Base-by-base conservation (phyloP, 192 early-diverging fungal species). In the Chytriomyces confervae region DNA sequence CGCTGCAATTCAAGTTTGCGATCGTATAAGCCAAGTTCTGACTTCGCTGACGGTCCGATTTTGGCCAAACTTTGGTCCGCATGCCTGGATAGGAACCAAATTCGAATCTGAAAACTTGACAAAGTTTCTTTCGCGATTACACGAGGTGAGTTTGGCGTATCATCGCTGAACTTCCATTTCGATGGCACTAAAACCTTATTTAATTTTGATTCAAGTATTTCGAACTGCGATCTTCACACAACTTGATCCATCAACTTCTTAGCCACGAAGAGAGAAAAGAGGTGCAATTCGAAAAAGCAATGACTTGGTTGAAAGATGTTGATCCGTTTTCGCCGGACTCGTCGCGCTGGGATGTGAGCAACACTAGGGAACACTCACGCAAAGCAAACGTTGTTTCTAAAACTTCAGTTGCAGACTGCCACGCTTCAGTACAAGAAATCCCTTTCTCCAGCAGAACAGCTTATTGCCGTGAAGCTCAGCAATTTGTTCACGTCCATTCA, bases 31-130 rank as follows among this genome's bases (percentile, higher is more conserved):
- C 13, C 64, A 76, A 7, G 50, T 80, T 7, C 36, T 78, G 7
- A 23, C 50, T 7, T 84, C 82, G 7, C 72, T 89, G 13, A 89
- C 86, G 7, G 66, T 48, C n/a, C 71, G 80, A 69, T 77, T 86
- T 44, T 89, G 88, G 88, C 88, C 88, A 10, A 18, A 84, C 63
- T 83, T 73, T 53, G 72, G 61, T 36, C 51, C 84, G 1, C 76
- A 87, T 82, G 72, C 62, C 5, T 89, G 88, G 88, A 71, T 76
- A 7, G 82, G 84, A 11, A 68, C 64, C 7, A 24, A 76, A n/a
- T 84, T 84, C 60, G 64, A 43, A 44, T 64, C 72, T 51, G 62
- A 27, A 1, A 46, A 47, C n/a, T 67, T 87, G 9, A 18, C 6
- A 7, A 10, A 62, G 29, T 78, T 86, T 46, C 18, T 60, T 8